Evolutionary conservation across 2,329 filamentous ascomycete species (phyloP).

Genomic region (Calonectria pauciramosa): DNA sequence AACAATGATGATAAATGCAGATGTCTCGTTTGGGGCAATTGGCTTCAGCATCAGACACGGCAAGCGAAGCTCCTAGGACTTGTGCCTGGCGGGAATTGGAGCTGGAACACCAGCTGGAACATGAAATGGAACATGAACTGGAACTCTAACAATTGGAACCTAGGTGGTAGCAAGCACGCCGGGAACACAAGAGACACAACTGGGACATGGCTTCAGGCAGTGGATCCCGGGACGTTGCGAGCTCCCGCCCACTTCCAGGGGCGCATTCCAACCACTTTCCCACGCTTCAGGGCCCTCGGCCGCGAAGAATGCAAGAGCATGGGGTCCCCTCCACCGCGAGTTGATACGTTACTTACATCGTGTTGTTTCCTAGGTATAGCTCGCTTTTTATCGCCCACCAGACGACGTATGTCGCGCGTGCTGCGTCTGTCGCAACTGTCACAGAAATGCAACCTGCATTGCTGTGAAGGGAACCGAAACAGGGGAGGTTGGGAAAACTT

Average conservation of each 20-base stretch:
- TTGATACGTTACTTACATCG: conserved; percentile 10
- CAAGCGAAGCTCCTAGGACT: neutral
- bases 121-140: conserved; percentile 14
- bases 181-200: neutral
- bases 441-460: neutral
- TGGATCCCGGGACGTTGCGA: conserved; percentile 42
- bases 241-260: conserved; percentile 32
- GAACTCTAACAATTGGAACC: conserved; percentile 11
- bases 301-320: conserved; percentile 18
- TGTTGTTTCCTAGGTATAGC: neutral
- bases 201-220: conserved; percentile 38
- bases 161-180: neutral
- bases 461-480: neutral
- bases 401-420: neutral
- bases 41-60: conserved; percentile 2
- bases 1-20: neutral
- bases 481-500: neutral
- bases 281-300: neutral
- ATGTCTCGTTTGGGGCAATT: conserved; percentile 1
- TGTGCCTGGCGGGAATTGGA: conserved; percentile 1
- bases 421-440: neutral
- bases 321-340: neutral
- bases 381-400: neutral
- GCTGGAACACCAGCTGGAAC: conserved; percentile 25
- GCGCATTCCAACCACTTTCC: conserved; percentile 23